These are phyloP conservation scores for Cryptosporidium muris DNA, from an alignment of 169 alveolate genomes.

Conservation along the genomic window DNA sequence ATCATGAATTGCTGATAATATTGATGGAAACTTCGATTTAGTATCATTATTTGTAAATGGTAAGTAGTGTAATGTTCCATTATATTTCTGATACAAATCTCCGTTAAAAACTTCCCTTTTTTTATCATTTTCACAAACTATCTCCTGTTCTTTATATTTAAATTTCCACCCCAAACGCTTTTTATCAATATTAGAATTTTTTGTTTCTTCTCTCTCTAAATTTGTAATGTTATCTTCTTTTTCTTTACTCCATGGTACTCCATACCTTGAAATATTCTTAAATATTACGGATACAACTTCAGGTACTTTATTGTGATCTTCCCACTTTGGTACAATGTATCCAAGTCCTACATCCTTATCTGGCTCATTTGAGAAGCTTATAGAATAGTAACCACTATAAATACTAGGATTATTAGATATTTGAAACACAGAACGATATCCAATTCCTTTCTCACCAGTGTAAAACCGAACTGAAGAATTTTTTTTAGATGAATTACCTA, in stretches of 20 bases:
- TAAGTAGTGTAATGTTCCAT: constrained; percentile 52
- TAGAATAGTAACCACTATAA: constrained; percentile 52
- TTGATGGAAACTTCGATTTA: constrained; percentile 20
- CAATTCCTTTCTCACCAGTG: constrained; percentile 69
- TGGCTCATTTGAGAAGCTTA: constrained; percentile 47
- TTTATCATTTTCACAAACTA: too few species aligned
- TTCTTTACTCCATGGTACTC: constrained; percentile 51
- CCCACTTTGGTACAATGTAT: constrained; percentile 67
- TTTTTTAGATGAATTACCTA: constrained; percentile 72
- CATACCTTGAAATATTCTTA: constrained; percentile 15
- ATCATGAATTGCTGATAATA: constrained; percentile 61
- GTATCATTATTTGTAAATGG: constrained; percentile 37
- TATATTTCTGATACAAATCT: not conserved
- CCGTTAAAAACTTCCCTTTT: not conserved
- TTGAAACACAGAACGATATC: constrained; percentile 47
- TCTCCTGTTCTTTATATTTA: too few species aligned
- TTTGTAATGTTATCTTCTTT: not conserved
- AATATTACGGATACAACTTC: constrained; percentile 33
- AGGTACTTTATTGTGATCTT: constrained; percentile 30
- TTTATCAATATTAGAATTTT: too few species aligned
- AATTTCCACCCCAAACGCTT: too few species aligned
- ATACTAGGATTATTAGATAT: constrained; percentile 56
- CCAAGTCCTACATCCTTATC: constrained; percentile 55
- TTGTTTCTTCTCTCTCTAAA: too few species aligned
- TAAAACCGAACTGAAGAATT: constrained; percentile 35